These are phyloP conservation scores for Acanthamoeba triangularis DNA, from an alignment of 208 protist species.

Conservation along the genomic window DNA sequence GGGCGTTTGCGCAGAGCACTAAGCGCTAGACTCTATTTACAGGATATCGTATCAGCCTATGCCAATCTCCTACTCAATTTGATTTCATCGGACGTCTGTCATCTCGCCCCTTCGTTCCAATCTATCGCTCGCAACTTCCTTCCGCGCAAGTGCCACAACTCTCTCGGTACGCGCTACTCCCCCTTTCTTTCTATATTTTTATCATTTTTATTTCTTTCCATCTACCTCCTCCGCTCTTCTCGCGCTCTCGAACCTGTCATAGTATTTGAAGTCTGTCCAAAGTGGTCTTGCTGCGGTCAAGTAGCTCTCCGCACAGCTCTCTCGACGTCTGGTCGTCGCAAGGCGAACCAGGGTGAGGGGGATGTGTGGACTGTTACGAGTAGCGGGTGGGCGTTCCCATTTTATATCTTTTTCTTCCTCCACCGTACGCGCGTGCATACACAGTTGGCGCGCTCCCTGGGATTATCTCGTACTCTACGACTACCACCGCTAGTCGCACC, in stretches of 20 bases:
- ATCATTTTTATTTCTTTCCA: background rate
- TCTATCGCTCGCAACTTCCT: constrained; percentile 19
- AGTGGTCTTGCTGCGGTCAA: background rate
- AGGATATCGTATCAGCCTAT: constrained; percentile 47
- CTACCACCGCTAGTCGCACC: too few relatives aligned
- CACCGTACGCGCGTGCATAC: background rate
- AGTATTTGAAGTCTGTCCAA: background rate
- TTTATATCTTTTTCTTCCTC: background rate
- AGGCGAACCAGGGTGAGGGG: background rate
- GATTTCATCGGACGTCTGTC: constrained; percentile 31
- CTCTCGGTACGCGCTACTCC: background rate
- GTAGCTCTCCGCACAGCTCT: background rate
- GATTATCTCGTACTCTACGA: too few relatives aligned
- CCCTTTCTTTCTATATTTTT: background rate
- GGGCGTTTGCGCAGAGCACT: background rate
- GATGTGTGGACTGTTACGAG: background rate
- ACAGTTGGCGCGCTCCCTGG: too few relatives aligned
- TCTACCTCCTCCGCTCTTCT: background rate
- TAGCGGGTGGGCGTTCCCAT: background rate
- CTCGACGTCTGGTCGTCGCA: background rate
- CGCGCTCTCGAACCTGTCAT: background rate
- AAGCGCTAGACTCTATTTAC: background rate
- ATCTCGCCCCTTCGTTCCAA: constrained; percentile 44
- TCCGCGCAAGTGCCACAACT: constrained; percentile 4
- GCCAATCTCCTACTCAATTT: constrained; percentile 61